A percentile compares a stretch with the other conserved stretches of the same genome.
Conservation (phyloP, 2,329 filamentous ascomycete species). For the Colletotrichum sidae region DNA sequence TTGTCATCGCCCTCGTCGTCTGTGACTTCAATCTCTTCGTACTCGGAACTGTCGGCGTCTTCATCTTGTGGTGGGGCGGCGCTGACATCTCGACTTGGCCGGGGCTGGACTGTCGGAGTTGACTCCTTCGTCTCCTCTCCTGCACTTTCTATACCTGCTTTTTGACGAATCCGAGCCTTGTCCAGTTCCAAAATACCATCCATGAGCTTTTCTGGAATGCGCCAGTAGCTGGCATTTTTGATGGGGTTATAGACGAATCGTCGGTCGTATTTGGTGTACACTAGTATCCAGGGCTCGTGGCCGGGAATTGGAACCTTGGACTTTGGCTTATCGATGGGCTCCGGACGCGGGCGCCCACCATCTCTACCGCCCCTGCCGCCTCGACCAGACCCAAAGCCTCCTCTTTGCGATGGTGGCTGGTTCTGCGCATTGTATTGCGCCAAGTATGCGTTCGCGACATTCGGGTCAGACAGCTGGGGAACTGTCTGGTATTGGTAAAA, state of each 20-base stretch:
- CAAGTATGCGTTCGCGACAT: slow-evolving; percentile 70
- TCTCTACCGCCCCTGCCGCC: slow-evolving; percentile 63
- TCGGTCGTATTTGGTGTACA: slow-evolving; percentile 91
- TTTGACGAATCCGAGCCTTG: slow-evolving; percentile 74
- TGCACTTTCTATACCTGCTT: slow-evolving; percentile 51
- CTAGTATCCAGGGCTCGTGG: slow-evolving; percentile 87
- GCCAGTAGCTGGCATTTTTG: slow-evolving; percentile 94
- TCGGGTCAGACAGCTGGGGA: slow-evolving; percentile 63
- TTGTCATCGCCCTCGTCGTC: slow-evolving; percentile 58
- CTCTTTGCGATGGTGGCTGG: slow-evolving; percentile 50
- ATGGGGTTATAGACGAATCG: slow-evolving; percentile 90
- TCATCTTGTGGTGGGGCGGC: slow-evolving; percentile 5
- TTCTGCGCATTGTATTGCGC: slow-evolving; percentile 61
- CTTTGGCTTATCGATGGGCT: slow-evolving; percentile 83
- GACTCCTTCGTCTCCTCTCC: slow-evolving; percentile 31
- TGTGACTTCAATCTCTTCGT: slow-evolving; percentile 79
- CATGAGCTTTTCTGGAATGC: slow-evolving; percentile 88
- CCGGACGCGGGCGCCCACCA: slow-evolving; percentile 66
- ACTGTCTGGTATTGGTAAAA: slow-evolving; percentile 56
- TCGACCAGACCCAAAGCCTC: slow-evolving; percentile 59
- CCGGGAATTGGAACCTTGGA: slow-evolving; percentile 83
- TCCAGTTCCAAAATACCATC: slow-evolving; percentile 80
- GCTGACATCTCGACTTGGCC: slow-evolving; percentile 8
- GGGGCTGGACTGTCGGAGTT: slow-evolving; percentile 22
- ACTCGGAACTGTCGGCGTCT: slow-evolving; percentile 73